phyloP scores from a whole-genome alignment of 352 stramenopile genomes.

The Phytophthora aleatoria region DNA sequence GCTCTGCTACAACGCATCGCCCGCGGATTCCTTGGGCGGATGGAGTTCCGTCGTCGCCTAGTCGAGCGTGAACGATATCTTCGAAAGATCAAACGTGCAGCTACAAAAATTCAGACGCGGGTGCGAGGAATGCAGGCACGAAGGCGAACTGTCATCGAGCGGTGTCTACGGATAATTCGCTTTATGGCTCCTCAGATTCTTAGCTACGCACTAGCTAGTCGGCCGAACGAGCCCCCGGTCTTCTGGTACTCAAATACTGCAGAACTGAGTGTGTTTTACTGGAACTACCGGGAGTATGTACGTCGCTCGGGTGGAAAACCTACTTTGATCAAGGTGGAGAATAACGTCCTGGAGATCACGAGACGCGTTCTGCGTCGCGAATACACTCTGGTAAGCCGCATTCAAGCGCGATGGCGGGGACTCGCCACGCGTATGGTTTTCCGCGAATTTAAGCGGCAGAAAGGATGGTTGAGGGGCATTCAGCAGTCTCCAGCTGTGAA shows the following conservation, averaged over 20 bases:
- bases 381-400: slow-evolving; percentile 67
- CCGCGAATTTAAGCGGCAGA: slow-evolving; percentile 67
- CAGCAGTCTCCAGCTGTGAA: slow-evolving; percentile 71
- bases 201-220: slow-evolving; percentile 36
- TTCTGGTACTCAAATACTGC: slow-evolving; percentile 80
- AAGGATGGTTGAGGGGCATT: slow-evolving; percentile 61
- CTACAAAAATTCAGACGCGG: slow-evolving; percentile 62
- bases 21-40: slow-evolving; percentile 60
- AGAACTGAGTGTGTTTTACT: slow-evolving; percentile 67
- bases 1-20: slow-evolving; percentile 67
- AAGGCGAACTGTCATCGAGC: slow-evolving; percentile 60
- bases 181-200: slow-evolving; percentile 62
- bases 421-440: slow-evolving; percentile 68
- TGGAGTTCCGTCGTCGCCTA: slow-evolving; percentile 54
- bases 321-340: slow-evolving; percentile 73
- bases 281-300: slow-evolving; percentile 83
- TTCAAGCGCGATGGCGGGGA: slow-evolving; percentile 68
- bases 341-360: slow-evolving; percentile 75
- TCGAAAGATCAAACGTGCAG: slow-evolving; percentile 52
- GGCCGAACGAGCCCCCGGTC: slow-evolving; percentile 49
- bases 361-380: slow-evolving; percentile 66
- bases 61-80: slow-evolving; percentile 55
- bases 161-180: slow-evolving; percentile 64
- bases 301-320: slow-evolving; percentile 59
- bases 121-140: slow-evolving; percentile 69